Base-by-base conservation (phyloP, 2,329 filamentous ascomycete genomes). In the Helicocarpus griseus region DNA sequence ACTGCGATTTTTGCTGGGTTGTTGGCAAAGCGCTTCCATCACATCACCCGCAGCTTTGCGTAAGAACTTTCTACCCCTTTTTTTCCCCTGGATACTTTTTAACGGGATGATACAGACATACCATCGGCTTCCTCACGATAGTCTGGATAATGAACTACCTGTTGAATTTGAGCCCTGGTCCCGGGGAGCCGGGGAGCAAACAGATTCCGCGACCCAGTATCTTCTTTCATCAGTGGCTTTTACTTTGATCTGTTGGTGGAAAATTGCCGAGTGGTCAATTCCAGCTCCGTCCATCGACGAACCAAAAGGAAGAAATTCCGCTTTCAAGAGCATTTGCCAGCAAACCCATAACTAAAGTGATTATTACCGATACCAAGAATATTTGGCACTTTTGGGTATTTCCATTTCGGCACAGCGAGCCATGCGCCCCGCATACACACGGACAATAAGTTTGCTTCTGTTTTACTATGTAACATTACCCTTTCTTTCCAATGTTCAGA, bases 11-110 rank as follows among this genome's bases (percentile, higher is more conserved):
- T 35, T 5, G 44, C 44, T 24, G 44, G 29, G 22, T 14, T 46
- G 17, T 9, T 46, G 44, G 44, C 44, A 35, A 46, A n/a, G 29
- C 28, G 26, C 9, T 46, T 35, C 4, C 26, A 17, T 24, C 44
- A 46, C 21, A 46, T 46, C 17, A 46, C 44, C 14, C 44, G 44
- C 8, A 46, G 44, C n/a, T 22, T 46, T 46, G 44, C 17, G 44
- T 46, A 21, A 46, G 44, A 5, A 2, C 17, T 9, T 5, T 22
- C 17, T n/a, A 11, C 22, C 44, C 5, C 22, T 6, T 35, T n/a
- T 45, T n/a, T 33, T 3, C 14, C 11, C 11, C 3, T 11, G 29
- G 6, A 35, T 22, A 21, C 5, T 14, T 33, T 4, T 26, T 46
- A 35, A 46, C 6, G 3, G 7, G 19, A 14, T 21, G 6, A 5